A percentile compares a stretch with the other conserved stretches of the same genome.
These are phyloP conservation scores for Amylocystis lapponica DNA, from an alignment of 768 basidiomycete species.

Conservation along the genomic window DNA sequence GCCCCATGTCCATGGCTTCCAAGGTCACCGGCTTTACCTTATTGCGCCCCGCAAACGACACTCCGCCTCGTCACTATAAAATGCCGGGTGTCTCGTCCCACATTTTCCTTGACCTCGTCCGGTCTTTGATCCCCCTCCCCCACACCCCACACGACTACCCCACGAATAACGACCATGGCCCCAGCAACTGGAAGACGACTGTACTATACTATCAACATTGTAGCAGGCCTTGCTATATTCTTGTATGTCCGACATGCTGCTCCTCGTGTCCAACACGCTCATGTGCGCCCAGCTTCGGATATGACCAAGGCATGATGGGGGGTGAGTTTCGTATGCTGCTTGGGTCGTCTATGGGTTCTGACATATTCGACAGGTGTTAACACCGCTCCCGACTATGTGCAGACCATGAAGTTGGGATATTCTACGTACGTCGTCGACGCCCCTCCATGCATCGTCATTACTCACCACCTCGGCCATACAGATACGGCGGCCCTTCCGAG, in stretches of 20 bases:
- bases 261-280: neutral
- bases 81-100: too few species aligned
- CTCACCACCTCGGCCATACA: conserved; percentile 1
- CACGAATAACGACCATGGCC: neutral
- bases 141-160: too few species aligned
- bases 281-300: conserved; percentile 33
- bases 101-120: too few species aligned
- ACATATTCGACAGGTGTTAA: conserved; percentile 25
- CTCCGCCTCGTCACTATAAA: too few species aligned
- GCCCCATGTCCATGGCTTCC: too few species aligned
- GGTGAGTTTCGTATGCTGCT: conserved; percentile 14
- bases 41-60: too few species aligned
- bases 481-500: conserved; percentile 34
- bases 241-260: conserved; percentile 21
- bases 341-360: neutral
- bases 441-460: neutral
- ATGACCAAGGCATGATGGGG: conserved; percentile 45
- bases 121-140: too few species aligned
- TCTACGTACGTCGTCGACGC: conserved; percentile 22
- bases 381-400: conserved; percentile 38
- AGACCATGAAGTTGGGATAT: conserved; percentile 34
- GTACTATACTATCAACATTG: conserved; percentile 26
- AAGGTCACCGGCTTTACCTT: too few species aligned
- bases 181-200: conserved; percentile 15
- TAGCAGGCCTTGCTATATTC: conserved; percentile 29